These are phyloP conservation scores for Anisogramma anomala DNA, from an alignment of 2,329 filamentous ascomycete species.

Conservation along the genomic window DNA sequence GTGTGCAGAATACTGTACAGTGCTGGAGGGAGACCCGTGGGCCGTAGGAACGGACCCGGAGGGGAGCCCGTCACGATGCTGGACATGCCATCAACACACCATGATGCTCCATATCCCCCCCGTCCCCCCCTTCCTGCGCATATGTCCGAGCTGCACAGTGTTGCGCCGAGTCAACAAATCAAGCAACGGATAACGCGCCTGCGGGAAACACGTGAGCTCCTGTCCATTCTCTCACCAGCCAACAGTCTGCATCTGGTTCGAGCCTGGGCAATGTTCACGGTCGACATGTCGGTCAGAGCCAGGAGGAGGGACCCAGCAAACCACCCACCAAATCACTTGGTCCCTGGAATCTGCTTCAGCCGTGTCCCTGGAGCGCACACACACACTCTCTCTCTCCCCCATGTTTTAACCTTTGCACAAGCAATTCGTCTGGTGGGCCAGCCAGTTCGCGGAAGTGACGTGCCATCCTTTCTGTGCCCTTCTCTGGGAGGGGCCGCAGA, in stretches of 20 bases:
- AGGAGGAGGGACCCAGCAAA: background rate
- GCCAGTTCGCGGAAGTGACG: conserved; percentile 7
- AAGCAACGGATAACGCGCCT: background rate
- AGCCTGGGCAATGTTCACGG: background rate
- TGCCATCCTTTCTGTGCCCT: background rate
- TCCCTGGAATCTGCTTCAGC: conserved; percentile 4
- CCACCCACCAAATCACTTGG: background rate
- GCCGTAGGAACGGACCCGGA: no score
- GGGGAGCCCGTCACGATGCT: no score
- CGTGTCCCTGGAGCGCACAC: conserved; percentile 8
- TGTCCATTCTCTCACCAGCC: conserved; percentile 7
- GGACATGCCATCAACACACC: no score
- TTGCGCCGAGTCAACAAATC: conserved; percentile 6
- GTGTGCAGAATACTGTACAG: no score
- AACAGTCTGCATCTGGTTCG: background rate
- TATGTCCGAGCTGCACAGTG: conserved; percentile 4
- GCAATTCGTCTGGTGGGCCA: conserved; percentile 12
- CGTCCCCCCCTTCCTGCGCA: no score
- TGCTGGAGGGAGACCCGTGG: no score
- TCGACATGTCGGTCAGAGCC: conserved; percentile 4
- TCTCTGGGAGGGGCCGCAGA: background rate
- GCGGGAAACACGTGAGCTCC: conserved; percentile 6
- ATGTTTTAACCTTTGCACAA: no score
- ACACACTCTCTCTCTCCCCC: no score
- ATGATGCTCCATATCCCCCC: no score